Conservation (phyloP, 2,329 filamentous ascomycete species). For the Diaporthe vaccinii region DNA sequence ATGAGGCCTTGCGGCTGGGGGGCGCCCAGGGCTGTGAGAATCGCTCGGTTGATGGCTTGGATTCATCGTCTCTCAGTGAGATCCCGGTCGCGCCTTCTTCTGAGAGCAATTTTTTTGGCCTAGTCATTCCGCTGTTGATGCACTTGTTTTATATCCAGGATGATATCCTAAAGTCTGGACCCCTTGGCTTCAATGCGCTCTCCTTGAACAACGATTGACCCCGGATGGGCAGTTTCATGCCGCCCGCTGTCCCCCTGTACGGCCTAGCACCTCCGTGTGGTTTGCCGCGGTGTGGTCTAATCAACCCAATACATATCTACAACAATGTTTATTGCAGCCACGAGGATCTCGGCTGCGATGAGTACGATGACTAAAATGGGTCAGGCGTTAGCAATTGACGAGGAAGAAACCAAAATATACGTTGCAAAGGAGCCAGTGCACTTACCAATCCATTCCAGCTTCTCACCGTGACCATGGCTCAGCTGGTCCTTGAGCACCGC, state of each 20-base stretch:
- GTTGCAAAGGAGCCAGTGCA: constrained; percentile 41
- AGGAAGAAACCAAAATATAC: neutral
- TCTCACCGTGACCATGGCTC: constrained; percentile 92
- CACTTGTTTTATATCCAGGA: neutral
- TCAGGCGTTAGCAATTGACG: neutral
- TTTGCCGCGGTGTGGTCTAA: constrained; percentile 17
- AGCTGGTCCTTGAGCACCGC: constrained; percentile 96
- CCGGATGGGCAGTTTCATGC: neutral
- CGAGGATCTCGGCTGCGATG: constrained; percentile 94
- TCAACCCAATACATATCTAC: constrained; percentile 83
- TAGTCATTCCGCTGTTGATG: neutral
- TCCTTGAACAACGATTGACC: neutral
- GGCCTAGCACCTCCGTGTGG: neutral
- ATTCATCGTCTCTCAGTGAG: too few species aligned
- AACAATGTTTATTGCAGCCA: constrained; percentile 93
- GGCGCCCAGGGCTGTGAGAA: neutral
- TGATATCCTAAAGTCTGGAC: neutral
- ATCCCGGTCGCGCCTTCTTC: neutral
- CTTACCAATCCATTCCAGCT: constrained; percentile 89
- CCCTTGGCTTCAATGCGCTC: neutral
- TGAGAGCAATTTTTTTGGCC: too few species aligned
- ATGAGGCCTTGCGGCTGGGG: neutral
- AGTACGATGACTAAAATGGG: constrained; percentile 82
- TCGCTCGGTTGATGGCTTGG: neutral
- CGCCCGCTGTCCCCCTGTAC: neutral